Evolutionary conservation across 116 monocot species (phyloP).

Genomic region (Posidonia oceanica): DNA sequence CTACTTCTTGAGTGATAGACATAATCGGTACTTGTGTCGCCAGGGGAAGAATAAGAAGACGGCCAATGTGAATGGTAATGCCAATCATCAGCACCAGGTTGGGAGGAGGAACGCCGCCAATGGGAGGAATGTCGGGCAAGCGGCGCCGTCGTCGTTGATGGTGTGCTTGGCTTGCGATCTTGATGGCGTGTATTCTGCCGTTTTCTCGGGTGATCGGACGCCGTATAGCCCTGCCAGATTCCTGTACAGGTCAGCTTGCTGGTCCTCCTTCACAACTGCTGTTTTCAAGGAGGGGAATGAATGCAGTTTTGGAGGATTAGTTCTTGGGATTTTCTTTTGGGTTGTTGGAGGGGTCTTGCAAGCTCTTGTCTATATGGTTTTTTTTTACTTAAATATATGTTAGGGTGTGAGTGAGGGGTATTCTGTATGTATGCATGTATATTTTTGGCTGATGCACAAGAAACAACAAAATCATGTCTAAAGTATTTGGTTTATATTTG

Average conservation of each 20-base stretch:
- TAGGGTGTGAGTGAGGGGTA: no score
- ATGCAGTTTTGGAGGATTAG: not conserved
- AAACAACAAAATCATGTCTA: no score
- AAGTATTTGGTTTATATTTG: no score
- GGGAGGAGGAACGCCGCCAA: constrained; percentile 4
- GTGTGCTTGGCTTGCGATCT: constrained; percentile 69
- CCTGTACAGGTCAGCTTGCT: constrained; percentile 45
- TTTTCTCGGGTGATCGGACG: constrained; percentile 56
- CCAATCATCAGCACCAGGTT: not conserved
- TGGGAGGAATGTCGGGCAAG: not conserved
- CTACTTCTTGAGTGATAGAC: constrained; percentile 65
- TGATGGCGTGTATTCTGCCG: constrained; percentile 52
- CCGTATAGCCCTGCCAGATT: constrained; percentile 72
- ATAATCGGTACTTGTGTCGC: constrained; percentile 44
- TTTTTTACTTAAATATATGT: no score
- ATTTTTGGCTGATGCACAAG: no score
- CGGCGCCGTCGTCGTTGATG: not conserved
- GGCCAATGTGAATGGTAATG: not conserved
- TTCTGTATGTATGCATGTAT: no score
- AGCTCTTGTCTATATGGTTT: no score
- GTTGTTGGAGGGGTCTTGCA: not conserved
- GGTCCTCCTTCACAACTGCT: not conserved
- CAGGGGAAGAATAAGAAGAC: constrained; percentile 22
- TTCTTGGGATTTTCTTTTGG: not conserved
- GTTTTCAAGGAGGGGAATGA: not conserved